Evolutionary conservation across 2,329 filamentous ascomycete species (phyloP).

Genomic region (Colletotrichum gigasporum): DNA sequence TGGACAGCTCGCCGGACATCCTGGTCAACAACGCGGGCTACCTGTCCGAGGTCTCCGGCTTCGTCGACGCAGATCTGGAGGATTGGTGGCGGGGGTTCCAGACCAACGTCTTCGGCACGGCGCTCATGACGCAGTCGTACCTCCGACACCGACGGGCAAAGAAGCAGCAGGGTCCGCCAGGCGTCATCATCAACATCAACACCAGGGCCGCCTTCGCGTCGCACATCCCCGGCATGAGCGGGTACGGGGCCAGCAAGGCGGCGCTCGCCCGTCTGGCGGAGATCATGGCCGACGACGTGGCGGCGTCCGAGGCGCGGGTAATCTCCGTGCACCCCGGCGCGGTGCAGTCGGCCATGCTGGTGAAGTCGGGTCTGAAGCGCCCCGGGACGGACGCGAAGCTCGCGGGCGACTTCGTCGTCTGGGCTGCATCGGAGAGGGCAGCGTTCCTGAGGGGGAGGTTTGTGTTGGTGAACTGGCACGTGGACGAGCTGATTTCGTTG

Average conservation of each 20-base stretch:
- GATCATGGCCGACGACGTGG: conserved; percentile 70
- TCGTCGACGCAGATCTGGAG: conserved; percentile 1
- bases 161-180: too few species aligned
- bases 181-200: conserved; percentile 14
- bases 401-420: conserved; percentile 42
- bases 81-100: conserved; percentile 17
- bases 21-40: conserved; percentile 15
- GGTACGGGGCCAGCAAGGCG: conserved; percentile 81
- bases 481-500: conserved; percentile 36
- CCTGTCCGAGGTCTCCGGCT: not conserved
- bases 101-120: conserved; percentile 17
- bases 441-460: conserved; percentile 45
- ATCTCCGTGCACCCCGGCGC: conserved; percentile 12
- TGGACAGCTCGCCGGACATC: not conserved
- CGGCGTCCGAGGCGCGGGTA: not conserved
- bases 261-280: conserved; percentile 76
- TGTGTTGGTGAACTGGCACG: conserved; percentile 46
- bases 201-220: conserved; percentile 7
- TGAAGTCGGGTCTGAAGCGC: conserved; percentile 7
- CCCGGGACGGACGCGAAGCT: conserved; percentile 28
- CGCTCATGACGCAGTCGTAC: conserved; percentile 1
- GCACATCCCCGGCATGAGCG: conserved; percentile 56
- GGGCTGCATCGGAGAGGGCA: conserved; percentile 39
- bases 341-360: conserved; percentile 3
- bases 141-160: not conserved